Conservation (phyloP, 768 basidiomycete genomes). For the Phanerochaete sordida region DNA sequence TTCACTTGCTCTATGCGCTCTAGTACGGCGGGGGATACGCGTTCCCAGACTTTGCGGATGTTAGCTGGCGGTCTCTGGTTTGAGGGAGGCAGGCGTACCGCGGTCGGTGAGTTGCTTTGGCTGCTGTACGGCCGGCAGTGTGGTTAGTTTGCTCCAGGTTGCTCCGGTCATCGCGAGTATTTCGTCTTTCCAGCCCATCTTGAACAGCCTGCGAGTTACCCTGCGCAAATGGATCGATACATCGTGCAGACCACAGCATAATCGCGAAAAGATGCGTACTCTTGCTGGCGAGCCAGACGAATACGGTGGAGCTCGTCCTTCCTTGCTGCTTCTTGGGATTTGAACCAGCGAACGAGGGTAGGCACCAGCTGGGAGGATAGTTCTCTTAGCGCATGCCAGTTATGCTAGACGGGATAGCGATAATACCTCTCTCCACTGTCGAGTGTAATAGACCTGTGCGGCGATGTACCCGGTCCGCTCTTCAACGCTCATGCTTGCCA, state of each 20-base stretch:
- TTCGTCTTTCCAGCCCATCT: neutral
- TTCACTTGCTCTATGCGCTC: neutral
- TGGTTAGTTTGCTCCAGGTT: neutral
- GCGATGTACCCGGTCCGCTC: neutral
- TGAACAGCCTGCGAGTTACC: too few relatives aligned
- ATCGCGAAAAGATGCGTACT: too few relatives aligned
- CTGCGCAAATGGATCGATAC: too few relatives aligned
- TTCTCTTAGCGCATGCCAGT: too few relatives aligned
- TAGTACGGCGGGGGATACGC: neutral
- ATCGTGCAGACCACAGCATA: too few relatives aligned
- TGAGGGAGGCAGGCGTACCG: neutral
- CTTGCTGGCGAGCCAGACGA: neutral
- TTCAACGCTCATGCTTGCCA: neutral
- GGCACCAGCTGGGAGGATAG: neutral
- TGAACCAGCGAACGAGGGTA: neutral
- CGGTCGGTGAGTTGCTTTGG: neutral
- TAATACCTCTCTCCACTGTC: neutral
- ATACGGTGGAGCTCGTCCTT: neutral
- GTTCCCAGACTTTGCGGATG: neutral
- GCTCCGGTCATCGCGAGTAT: neutral
- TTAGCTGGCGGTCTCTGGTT: neutral
- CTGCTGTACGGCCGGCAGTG: neutral
- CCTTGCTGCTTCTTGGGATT: neutral
- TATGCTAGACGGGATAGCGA: neutral
- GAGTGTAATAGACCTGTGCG: neutral